Base-by-base conservation (phyloP, 352 stramenopile species). In the Globisporangium spiculum region DNA sequence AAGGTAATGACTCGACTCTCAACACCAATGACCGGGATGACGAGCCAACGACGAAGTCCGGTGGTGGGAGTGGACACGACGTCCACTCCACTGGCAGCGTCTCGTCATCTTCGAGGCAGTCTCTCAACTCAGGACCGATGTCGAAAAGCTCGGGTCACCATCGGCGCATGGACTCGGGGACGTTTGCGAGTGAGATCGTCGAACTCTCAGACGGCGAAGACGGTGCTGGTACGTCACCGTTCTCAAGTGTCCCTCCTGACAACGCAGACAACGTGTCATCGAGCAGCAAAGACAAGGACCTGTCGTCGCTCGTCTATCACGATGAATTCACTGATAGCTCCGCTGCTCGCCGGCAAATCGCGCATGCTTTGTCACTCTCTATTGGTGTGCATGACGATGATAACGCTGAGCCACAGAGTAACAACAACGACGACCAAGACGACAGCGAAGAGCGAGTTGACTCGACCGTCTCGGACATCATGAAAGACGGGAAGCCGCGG, bases 401-500 rank as follows among this genome's bases (percentile, higher is more conserved):
- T 63, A 4, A 14, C 27, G n/a, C 6, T 1, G 46, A 64, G 24
- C 34, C 36, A 0, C 26, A 65, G n/a, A 50, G 27, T 7, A 59
- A 41, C 16, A 60, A 71, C 22, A 62, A 77, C 30, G 72, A 81
- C 26, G 70, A 83, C 34, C 36, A 44, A 44, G 73, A 77, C n/a
- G 73, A 71, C 26, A 57, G 78, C 6, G 76, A 85, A 64, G 75
- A 86, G 50, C 48, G 61, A 1, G 57, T 80, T 1, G 80, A 91
- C 3, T 81, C 67, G 10, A 52, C 77, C 22, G 62, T 89, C 0
- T 64, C 81, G 32, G 80, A 91, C 12, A 63, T 91, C 24, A 74
- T 73, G 50, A 90, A 84, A 70, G 80, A 86, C 24, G 70, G 72
- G 5, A 93, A 91, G 53, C 72, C 78, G 3, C 74, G 85, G 8